A percentile compares a stretch with the other conserved stretches of the same genome.
Evolutionary conservation across 768 basidiomycete genomes (phyloP).

Genomic region (Flagelloscypha sp.): DNA sequence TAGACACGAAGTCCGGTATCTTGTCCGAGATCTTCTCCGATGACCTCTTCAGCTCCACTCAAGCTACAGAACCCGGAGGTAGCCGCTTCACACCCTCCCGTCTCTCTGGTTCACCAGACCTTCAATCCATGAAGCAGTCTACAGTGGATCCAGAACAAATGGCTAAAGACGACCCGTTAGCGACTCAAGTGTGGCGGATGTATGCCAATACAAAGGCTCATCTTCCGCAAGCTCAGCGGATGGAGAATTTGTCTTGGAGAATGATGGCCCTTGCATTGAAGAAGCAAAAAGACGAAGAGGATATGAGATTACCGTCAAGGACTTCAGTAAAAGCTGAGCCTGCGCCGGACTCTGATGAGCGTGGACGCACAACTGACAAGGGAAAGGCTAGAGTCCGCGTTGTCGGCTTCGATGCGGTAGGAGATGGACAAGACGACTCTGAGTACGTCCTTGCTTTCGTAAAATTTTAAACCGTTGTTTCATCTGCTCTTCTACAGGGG

Average conservation of each 20-base stretch:
- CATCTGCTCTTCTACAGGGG: conserved; percentile 29
- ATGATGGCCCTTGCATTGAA: conserved; percentile 96
- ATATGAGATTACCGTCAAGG: conserved; percentile 15
- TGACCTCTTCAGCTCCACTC: conserved; percentile 47
- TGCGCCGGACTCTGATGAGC: conserved; percentile 31
- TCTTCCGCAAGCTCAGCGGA: conserved; percentile 84
- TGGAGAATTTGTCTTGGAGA: conserved; percentile 98
- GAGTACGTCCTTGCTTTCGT: conserved; percentile 24
- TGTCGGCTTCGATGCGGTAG: conserved; percentile 76
- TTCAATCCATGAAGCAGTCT: conserved; percentile 36
- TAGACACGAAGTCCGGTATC: conserved; percentile 53
- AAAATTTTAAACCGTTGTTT: conserved; percentile 10
- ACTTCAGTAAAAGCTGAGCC: conserved; percentile 13
- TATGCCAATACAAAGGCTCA: conserved; percentile 86
- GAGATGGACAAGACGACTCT: conserved; percentile 71
- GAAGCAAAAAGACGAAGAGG: conserved; percentile 73
- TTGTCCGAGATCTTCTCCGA: conserved; percentile 66
- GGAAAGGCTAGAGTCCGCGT: conserved; percentile 72
- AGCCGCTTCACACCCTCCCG: conserved; percentile 65
- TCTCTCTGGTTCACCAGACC: conserved; percentile 61
- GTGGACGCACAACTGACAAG: conserved; percentile 74
- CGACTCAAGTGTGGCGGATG: conserved; percentile 96
- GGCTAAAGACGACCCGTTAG: conserved; percentile 81
- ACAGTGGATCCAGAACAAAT: conserved; percentile 57
- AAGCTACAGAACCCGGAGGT: conserved; percentile 39